Evolutionary conservation across 805 yeast genomes (phyloP).

Genomic region (Alloascoidea africana): DNA sequence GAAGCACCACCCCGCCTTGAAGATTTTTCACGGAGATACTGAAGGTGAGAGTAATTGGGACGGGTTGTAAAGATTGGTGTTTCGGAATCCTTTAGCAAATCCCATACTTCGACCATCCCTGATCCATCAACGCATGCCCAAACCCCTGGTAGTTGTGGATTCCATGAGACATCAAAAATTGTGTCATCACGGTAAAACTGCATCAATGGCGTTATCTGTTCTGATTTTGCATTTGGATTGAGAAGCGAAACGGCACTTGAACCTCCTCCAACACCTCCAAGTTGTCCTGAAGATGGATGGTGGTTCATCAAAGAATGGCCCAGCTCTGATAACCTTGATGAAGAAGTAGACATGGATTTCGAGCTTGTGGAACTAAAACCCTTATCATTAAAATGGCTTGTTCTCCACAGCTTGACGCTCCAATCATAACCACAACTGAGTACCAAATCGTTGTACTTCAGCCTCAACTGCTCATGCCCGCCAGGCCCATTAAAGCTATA

Average conservation of each 20-base stretch:
- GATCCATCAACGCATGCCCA: slow-evolving; percentile 20
- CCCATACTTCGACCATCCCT: slow-evolving; percentile 23
- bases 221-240: slow-evolving; percentile 3
- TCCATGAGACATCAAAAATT: slow-evolving; percentile 22
- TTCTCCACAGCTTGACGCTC: slow-evolving; percentile 20
- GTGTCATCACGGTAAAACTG: slow-evolving; percentile 14
- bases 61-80: slow-evolving; percentile 10
- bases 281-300: too few species aligned
- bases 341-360: slow-evolving; percentile 2
- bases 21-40: too few species aligned
- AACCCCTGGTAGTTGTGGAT: slow-evolving; percentile 16
- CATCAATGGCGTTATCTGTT: slow-evolving; percentile 10
- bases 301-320: neutral
- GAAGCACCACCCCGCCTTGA: neutral
- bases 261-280: neutral
- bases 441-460: slow-evolving; percentile 14
- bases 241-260: too few species aligned
- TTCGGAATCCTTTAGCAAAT: slow-evolving; percentile 16
- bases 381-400: slow-evolving; percentile 4
- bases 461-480: neutral
- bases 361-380: slow-evolving; percentile 1
- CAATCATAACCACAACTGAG: slow-evolving; percentile 21
- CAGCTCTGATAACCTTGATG: neutral
- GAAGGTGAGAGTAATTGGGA: neutral
- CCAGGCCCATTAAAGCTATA: slow-evolving; percentile 5